Evolutionary conservation across 2,329 filamentous ascomycete species (phyloP), one percentile per base, ranked within the genome.

Genomic region (Arthroderma sp.): DNA sequence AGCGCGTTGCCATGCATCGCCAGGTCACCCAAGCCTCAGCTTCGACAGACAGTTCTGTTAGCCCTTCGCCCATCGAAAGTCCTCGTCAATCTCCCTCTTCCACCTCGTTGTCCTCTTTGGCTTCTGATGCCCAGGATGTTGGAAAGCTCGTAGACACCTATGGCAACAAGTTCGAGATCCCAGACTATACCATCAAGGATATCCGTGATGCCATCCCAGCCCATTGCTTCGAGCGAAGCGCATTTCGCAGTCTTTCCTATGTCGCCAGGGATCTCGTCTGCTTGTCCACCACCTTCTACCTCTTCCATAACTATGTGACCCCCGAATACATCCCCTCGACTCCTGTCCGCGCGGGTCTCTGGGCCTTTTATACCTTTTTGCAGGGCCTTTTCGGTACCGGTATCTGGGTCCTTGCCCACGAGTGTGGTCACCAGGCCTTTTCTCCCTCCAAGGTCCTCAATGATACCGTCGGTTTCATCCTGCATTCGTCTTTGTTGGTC

Each of bases 381-480:
- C 91, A 98, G 71, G 89, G 91, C 56, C 75, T 96, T 47, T 89
- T 95, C 62, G 89, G 77, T 57, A 98, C 91, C 39, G 91, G 91
- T 56, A 64, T 95, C 47, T 98, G 91, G 91, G 86, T 98, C 50
- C 72, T 98, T 53, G 89, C 91, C 49, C 91, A 98, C 69, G 91
- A 98, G 74, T 98, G 91, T 63, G 91, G 91, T 54, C 91, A 98
- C 70, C 85, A 91, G 66, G 82, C 91, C 49, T 96, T 98, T 73
- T 96, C 91, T 37, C 72, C 84, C n/a, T 95, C 85, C 58, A 89
- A 85, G 71, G 70, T 78, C 7, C 68, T 95, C 62, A 96, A 96
- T 71, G 87, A 96, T 67, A 78, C 84, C 28, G 86, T 91, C 47
- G 89, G 89, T 58, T 95, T 86, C 85, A 66, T 94, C 62, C 78